A percentile compares a stretch with the other conserved stretches of the same genome.
These are phyloP conservation scores for Byssothecium circinans DNA, from an alignment of 2,329 filamentous ascomycete species.

Conservation along the genomic window DNA sequence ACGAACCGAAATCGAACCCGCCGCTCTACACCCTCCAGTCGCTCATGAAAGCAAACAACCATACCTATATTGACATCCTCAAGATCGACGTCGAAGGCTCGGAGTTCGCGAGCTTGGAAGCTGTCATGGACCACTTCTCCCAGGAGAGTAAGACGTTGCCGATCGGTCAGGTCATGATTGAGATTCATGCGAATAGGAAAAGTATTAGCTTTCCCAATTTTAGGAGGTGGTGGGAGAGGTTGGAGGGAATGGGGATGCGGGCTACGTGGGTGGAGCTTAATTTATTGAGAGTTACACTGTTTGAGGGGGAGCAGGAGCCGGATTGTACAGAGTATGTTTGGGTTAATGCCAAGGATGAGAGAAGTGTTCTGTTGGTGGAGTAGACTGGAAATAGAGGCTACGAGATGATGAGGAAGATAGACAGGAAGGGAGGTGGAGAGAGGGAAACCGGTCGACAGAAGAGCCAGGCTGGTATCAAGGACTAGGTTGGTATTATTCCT, in stretches of 20 bases:
- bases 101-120: constrained; percentile 34
- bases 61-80: constrained; percentile 38
- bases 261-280: constrained; percentile 40
- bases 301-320: constrained; percentile 24
- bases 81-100: constrained; percentile 40
- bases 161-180: constrained; percentile 40
- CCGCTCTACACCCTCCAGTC: constrained; percentile 34
- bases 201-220: constrained; percentile 32
- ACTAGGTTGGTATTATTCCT: too few relatives aligned
- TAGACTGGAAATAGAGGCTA: too few relatives aligned
- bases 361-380: constrained; percentile 30
- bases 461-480: too few relatives aligned
- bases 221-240: constrained; percentile 36
- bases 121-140: constrained; percentile 35
- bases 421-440: too few relatives aligned
- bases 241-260: constrained; percentile 40
- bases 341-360: constrained; percentile 36
- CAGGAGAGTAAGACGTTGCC: constrained; percentile 23
- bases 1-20: constrained; percentile 20
- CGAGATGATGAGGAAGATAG: too few relatives aligned
- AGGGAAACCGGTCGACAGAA: too few relatives aligned
- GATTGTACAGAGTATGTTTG: constrained; percentile 38
- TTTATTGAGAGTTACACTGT: constrained; percentile 33
- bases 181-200: constrained; percentile 32
- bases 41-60: constrained; percentile 36